A percentile compares a stretch with the other conserved stretches of the same genome.
These are phyloP conservation scores for Cicer bijugum DNA, from an alignment of 306 rosid genomes.

Conservation along the genomic window DNA sequence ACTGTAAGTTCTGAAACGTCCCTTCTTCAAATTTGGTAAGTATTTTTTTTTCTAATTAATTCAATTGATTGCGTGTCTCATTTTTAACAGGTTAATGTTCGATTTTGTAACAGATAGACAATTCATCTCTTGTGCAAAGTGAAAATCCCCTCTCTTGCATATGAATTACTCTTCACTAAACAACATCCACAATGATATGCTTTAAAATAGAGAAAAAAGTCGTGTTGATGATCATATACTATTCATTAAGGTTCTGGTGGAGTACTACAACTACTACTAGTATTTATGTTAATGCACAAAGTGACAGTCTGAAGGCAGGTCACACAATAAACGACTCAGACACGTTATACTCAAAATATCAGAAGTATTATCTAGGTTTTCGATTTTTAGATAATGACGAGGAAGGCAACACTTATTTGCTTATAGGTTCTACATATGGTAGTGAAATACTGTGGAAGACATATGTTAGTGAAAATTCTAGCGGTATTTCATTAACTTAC, in stretches of 20 bases:
- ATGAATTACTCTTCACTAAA: too few relatives aligned
- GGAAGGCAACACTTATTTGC: not conserved
- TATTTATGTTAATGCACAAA: constrained; percentile 1
- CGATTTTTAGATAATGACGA: fast-evolving
- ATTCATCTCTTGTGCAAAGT: not conserved
- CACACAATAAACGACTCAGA: not conserved
- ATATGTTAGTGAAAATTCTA: not conserved
- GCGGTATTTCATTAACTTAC: not conserved
- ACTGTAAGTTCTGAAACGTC: too few relatives aligned
- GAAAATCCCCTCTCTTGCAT: too few relatives aligned
- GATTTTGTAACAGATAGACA: too few relatives aligned
- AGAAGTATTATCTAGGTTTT: not conserved
- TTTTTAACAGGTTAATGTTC: too few relatives aligned
- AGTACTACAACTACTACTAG: not conserved
- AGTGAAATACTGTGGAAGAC: not conserved
- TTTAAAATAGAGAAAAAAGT: not conserved
- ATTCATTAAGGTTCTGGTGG: not conserved
- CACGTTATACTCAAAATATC: not conserved
- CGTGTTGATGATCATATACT: not conserved
- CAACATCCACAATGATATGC: not conserved
- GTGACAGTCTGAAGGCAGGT: constrained; percentile 26
- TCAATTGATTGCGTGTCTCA: too few relatives aligned
- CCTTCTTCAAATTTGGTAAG: too few relatives aligned
- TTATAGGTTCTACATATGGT: fast-evolving
- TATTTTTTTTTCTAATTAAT: too few relatives aligned